Evolutionary conservation across 164 flowering plant genomes (phyloP).

Genomic region (Houttuynia cordata): DNA sequence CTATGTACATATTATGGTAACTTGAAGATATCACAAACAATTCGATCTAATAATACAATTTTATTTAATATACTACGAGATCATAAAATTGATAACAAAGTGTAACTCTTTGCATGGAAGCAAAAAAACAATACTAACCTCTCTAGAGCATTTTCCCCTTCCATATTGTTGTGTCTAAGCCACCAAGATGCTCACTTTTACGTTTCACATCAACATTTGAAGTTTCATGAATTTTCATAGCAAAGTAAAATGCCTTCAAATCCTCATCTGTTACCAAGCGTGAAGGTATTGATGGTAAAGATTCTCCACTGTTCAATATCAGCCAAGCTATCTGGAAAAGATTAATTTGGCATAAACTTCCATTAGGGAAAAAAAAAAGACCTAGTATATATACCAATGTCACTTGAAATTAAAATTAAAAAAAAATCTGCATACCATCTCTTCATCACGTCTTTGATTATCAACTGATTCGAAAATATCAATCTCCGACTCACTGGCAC

Average conservation of each 20-base stretch:
- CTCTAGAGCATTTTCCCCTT: constrained; percentile 95
- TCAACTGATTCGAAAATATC: constrained; percentile 89
- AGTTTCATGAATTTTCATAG: constrained; percentile 64
- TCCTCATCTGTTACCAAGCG: constrained; percentile 90
- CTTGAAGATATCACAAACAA: too few species aligned
- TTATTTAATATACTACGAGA: too few species aligned
- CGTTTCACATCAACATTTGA: constrained; percentile 43
- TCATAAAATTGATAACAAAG: too few species aligned
- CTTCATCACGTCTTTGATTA: constrained; percentile 63
- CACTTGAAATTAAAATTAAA: neutral
- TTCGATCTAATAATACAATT: too few species aligned
- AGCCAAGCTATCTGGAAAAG: constrained; percentile 59
- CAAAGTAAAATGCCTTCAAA: constrained; percentile 56
- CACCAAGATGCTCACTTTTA: constrained; percentile 48
- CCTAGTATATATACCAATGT: neutral
- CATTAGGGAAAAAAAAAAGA: constrained; percentile 1
- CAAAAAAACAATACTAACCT: constrained; percentile 38
- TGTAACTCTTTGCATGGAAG: neutral
- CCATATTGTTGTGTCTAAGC: constrained; percentile 84
- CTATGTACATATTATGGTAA: too few species aligned
- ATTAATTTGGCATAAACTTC: constrained; percentile 1
- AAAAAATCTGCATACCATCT: constrained; percentile 45
- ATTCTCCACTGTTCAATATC: constrained; percentile 32
- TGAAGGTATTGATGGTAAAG: constrained; percentile 50
- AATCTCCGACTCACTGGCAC: constrained; percentile 80